Percentiles rank a stretch among this genome's conserved stretches.
phyloP scores from a whole-genome alignment of 257 asterid genomes.

The Ocimum tenuiflorum region DNA sequence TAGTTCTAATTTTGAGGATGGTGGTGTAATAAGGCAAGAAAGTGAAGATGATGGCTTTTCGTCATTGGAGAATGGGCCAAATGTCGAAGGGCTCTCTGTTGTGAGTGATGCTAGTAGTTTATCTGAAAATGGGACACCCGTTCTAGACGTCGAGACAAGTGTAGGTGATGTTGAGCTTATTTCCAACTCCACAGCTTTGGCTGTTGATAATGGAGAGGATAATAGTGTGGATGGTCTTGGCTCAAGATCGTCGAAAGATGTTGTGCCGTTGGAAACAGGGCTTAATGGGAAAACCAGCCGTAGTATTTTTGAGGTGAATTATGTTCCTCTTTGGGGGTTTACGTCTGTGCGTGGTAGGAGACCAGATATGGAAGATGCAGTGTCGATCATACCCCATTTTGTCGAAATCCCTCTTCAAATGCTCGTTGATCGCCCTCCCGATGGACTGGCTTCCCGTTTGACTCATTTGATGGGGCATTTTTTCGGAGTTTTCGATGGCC shows the following conservation, averaged over 20 bases:
- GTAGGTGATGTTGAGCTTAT: conserved; percentile 30
- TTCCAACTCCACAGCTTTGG: conserved; percentile 25
- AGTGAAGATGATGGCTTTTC: conserved; percentile 47
- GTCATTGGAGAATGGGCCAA: conserved; percentile 43
- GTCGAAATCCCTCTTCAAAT: conserved; percentile 53
- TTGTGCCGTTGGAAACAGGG: conserved; percentile 28
- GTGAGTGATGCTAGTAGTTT: conserved; percentile 80
- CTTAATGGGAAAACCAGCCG: conserved; percentile 29
- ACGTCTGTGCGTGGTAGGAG: conserved; percentile 80
- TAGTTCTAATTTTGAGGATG: conserved; percentile 27
- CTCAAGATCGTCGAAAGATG: conserved; percentile 30
- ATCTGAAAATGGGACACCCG: conserved; percentile 29
- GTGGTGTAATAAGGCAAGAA: conserved; percentile 35
- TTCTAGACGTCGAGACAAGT: conserved; percentile 32
- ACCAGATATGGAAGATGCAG: conserved; percentile 91
- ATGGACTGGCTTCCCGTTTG: conserved; percentile 40
- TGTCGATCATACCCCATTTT: conserved; percentile 56
- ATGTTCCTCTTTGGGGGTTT: conserved; percentile 79
- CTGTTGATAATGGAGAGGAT: conserved; percentile 27
- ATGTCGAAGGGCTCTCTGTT: conserved; percentile 49
- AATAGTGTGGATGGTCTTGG: conserved; percentile 30
- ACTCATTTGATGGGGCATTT: conserved; percentile 76
- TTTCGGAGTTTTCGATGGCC: conserved; percentile 96
- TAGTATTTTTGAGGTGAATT: conserved; percentile 77
- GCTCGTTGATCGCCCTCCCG: conserved; percentile 52